Evolutionary conservation across 208 protist species (phyloP).

Genomic region (Kentomonas sorsogonicus): DNA sequence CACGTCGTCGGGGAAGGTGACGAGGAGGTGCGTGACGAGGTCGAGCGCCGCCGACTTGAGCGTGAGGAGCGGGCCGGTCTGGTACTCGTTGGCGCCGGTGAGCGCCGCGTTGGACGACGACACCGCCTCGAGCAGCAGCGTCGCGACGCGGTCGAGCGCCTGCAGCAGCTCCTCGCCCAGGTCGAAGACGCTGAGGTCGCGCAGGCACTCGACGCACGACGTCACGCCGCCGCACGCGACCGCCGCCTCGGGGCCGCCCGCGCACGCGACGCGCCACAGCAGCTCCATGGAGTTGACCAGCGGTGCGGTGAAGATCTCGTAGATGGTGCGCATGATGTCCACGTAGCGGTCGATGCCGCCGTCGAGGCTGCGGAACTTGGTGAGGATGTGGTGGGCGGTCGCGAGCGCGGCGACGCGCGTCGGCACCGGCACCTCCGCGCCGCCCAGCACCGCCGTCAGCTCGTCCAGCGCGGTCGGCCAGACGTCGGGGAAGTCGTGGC

Average conservation of each 20-base stretch:
- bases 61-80: slow-evolving; percentile 32
- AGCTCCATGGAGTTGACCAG: slow-evolving; percentile 22
- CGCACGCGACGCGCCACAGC: slow-evolving; percentile 15
- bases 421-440: slow-evolving; percentile 14
- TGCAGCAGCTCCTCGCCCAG: slow-evolving; percentile 94
- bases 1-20: slow-evolving; percentile 93
- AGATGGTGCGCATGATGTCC: slow-evolving; percentile 60
- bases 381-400: slow-evolving; percentile 87
- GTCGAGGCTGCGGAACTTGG: slow-evolving; percentile 69
- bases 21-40: slow-evolving; percentile 89
- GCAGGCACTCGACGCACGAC: slow-evolving; percentile 67
- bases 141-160: slow-evolving; percentile 63
- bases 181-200: slow-evolving; percentile 86
- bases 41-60: slow-evolving; percentile 83
- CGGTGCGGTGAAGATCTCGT: slow-evolving; percentile 33
- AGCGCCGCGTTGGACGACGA: slow-evolving; percentile 30
- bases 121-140: slow-evolving; percentile 49
- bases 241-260: slow-evolving; percentile 15
- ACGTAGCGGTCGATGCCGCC: slow-evolving; percentile 56
- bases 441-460: slow-evolving; percentile 44
- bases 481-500: slow-evolving; percentile 86
- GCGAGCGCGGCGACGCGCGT: slow-evolving; percentile 62
- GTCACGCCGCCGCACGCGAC: slow-evolving; percentile 41
- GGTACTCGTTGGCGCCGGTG: neutral
- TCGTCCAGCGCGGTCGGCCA: slow-evolving; percentile 84